Percentiles rank a stretch among this genome's conserved stretches.
phyloP scores from a whole-genome alignment of 140 eudicot species.

The Anethum foeniculum region DNA sequence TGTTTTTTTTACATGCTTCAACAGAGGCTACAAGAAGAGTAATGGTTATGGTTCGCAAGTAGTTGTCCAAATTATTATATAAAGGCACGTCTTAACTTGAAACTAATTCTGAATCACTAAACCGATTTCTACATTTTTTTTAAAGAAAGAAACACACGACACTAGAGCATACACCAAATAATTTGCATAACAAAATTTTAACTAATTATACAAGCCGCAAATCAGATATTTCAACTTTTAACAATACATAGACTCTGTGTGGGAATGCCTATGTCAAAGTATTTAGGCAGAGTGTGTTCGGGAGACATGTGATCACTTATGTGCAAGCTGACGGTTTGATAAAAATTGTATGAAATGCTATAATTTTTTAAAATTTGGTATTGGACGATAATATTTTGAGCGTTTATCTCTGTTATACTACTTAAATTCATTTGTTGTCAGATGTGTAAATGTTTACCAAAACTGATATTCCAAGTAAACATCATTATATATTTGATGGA shows the following conservation, averaged over 20 bases:
- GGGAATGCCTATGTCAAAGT: neutral
- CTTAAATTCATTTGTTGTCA: neutral
- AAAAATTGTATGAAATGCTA: neutral
- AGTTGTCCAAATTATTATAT: neutral
- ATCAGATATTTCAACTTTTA: neutral
- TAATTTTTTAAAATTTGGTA: neutral
- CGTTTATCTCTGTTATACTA: neutral
- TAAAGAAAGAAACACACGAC: neutral
- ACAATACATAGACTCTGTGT: neutral
- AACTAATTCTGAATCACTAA: neutral
- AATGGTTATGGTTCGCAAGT: neutral
- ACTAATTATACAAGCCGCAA: neutral
- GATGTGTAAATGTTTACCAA: neutral
- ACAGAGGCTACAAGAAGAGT: constrained; percentile 57
- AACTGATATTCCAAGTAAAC: neutral
- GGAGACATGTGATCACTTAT: neutral
- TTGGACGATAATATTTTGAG: neutral
- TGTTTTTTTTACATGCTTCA: constrained; percentile 91
- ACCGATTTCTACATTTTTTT: neutral
- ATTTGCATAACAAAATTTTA: neutral
- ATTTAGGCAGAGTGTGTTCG: neutral
- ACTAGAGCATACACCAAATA: neutral
- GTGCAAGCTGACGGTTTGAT: neutral
- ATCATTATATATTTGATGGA: neutral
- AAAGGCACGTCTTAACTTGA: neutral